Evolutionary conservation across 2,329 filamentous ascomycete species (phyloP), one percentile per base, ranked within the genome.

Genomic region (Aphanocladium album): DNA sequence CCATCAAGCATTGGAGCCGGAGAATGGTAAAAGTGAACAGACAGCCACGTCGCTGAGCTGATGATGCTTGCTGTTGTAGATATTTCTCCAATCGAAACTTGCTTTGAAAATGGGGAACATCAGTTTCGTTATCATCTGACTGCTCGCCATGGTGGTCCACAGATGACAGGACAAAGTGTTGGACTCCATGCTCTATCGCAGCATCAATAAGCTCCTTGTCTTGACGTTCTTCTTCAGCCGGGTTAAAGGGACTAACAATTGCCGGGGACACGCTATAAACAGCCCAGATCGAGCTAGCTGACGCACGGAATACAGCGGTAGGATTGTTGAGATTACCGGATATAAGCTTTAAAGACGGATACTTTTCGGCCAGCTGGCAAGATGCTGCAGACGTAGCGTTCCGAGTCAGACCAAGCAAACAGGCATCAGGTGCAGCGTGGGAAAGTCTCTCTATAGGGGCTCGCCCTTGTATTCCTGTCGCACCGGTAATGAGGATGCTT

Each of bases 71-170:
- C n/a, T n/a, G n/a, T n/a, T n/a, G n/a, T n/a, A n/a, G n/a, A n/a
- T n/a, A n/a, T n/a, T n/a, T n/a, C n/a, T n/a, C n/a, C n/a, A n/a
- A n/a, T n/a, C n/a, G n/a, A n/a, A n/a, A n/a, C 69, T 89, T 89
- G 65, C 72, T 77, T 61, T 78, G 77, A 69, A 89, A 89, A 70
- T 89, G 85, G 0, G 83, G 82, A 51, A 89, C 77, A 0, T 76
- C 67, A 0, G 85, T 88, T 0, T 79, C 74, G 62, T 79, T 80
- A 51, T 78, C 80, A 6, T 76, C 77, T 11, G 45, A 47, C 4
- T 2, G 3, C 19, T 14, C 45, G 19, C 45, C 45, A 21, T 25
- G 7, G 19, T 21, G 19, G 45, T 47, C 45, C 12, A 47, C 45
- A 11, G 19, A 25, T 9, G 19, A 12, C 12, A 88, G 89, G 49